Base-by-base conservation (phyloP, 176 grass and related monocot genomes). In the Ensete ventricosum region DNA sequence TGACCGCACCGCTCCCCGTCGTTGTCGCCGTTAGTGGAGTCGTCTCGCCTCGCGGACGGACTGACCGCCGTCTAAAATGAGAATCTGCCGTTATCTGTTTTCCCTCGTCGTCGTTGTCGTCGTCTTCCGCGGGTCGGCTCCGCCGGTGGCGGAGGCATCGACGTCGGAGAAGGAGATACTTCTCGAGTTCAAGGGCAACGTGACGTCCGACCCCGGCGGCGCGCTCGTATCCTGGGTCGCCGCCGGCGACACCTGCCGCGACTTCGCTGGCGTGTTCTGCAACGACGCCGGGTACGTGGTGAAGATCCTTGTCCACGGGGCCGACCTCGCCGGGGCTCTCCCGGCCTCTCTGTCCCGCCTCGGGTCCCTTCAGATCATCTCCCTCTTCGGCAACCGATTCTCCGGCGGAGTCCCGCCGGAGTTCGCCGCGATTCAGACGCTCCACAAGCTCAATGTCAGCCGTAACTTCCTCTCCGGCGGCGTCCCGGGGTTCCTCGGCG, bases 401-500 rank as follows among this genome's bases (percentile, higher is more conserved):
- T 14, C 86, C 34, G 95, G 88, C 67, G 75, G n/a, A 8, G 57
- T 96, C 29, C 92, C 93, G 1, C 2, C 65, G 0, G 1, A 13
- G 51, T 88, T 64, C 82, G 2, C 14, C 14, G 17, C 82, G 14
- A 83, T 97, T 11, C 20, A 59, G 49, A 87, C 85, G 50, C 88
- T 97, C n/a, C 86, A 48, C 81, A 96, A 96, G 83, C 89, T 96
- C 67, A 96, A 96, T 80, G 87, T 96, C 78, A 92, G 89, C 85
- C 85, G 81, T 21, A 96, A 96, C 89, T 78, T 81, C 9, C 66
- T 96, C 1, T 78, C 65, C 48, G 89, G 92, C 53, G 78, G 75
- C 54, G 84, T 96, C 73, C 90, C 90, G 27, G 1, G 50, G 0
- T 98, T 82, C 81, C 88, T 98, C 25, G 86, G 86, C 58, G 72